Base-by-base conservation (phyloP, 768 basidiomycete species). In the Fomitopsis pulvina region DNA sequence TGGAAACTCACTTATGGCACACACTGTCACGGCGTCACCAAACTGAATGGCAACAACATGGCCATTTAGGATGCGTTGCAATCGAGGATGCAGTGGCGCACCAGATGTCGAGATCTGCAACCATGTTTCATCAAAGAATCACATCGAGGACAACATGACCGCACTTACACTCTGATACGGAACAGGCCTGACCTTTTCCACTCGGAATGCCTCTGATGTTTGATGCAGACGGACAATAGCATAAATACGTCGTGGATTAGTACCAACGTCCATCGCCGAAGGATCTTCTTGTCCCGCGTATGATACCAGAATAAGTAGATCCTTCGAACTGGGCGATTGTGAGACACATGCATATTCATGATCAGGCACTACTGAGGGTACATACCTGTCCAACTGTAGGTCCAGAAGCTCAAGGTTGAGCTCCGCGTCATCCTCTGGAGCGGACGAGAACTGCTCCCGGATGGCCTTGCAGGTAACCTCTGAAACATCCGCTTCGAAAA, bases 321-420 rank as follows among this genome's bases (percentile, higher is more conserved):
- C 72, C 22, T 73, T 75, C 16, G 75, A 63, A 49, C 86, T 74
- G 34, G 18, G 18, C 4, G 14, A 6, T 37, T 5, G 34, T 37
- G 14, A 37, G n/a, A n/a, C n/a, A n/a, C n/a, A n/a, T n/a, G n/a
- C n/a, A 28, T 16, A 37, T 10, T 20, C 71, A 47, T 45, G 22
- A 51, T 60, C 22, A 57, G 48, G 14, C 14, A 14, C 4, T 16
- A 16, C 14, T 39, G 11, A 6, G 38, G 14, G 43, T 48, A 53
- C 73, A 47, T 51, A 84, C 85, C 71, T 71, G 47, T 81, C 78
- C 16, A 85, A 63, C 5, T 77, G 77, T 28, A 89, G 56, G 68
- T 91, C 88, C 41, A 89, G 68, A 34, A 90, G 65, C 60, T 92
- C 89, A 3, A 92, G 66, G 56, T 89, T 87, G 37, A 87, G 66